Evolutionary conservation across 2,329 filamentous ascomycete species (phyloP), one percentile per base, ranked within the genome.

Genomic region (Sporothrix inflata): DNA sequence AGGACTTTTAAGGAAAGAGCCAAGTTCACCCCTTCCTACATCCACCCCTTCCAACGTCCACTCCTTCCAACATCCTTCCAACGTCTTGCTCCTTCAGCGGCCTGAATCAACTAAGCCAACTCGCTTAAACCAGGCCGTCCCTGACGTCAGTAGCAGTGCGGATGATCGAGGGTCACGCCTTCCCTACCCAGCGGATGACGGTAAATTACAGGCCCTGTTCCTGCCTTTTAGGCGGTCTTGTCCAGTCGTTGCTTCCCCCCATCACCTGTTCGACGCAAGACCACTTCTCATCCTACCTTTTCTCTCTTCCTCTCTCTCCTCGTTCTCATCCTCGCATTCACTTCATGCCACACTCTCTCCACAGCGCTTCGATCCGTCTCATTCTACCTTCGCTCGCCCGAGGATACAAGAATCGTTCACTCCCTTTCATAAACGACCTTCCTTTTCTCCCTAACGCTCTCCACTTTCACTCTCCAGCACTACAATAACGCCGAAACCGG

Each of bases 131-230:
- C 21, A 69, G 38, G 5, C 14, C 9, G 51, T 27, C 27, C 67
- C 67, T 69, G 67, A 69, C 67, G 67, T 69, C 67, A 69, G 51
- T 69, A 34, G 4, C 38, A n/a, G 49, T 2, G n/a, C 12, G 24
- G 21, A n/a, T 14, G 21, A 16, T 51, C 49, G 47, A 42, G n/a
- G 12, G 66, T 69, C 66, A 57, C 66, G 66, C 49, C 66, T 69
- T 69, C 66, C 66, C 12, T n/a, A 16, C 19, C 51, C 38, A 45
- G 38, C 34, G 30, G 38, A 45, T 16, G 14, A 42, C 51, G 21
- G 38, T 9, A 69, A 68, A 57, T 42, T 40, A 27, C 67, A 57
- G 21, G 34, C 34, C 67, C 8, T 67, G 9, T 27, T 34, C 27
- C 27, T 30, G 14, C 27, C 51, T 11, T 42, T 21, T n/a, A 27